Evolutionary conservation across 495 filamentous ascomycete genomes (phyloP).

Genomic region (Neurospora sp.): DNA sequence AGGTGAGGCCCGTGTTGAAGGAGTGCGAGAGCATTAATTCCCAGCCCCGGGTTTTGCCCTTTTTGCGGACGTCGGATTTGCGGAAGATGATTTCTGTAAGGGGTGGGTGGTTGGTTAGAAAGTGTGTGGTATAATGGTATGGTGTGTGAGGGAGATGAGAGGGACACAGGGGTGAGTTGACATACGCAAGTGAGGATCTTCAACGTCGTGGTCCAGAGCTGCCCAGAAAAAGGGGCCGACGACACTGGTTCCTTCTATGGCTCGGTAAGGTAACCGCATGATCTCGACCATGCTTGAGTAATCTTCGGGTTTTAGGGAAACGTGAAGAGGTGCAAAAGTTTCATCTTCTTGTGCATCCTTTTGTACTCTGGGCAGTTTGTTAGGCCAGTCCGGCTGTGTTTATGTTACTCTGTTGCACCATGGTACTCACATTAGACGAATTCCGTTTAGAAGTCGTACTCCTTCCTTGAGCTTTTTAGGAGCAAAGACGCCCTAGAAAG

Average conservation of each 20-base stretch:
- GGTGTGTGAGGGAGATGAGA: not conserved
- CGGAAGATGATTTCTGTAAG: constrained; percentile 41
- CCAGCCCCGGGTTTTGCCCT: constrained; percentile 47
- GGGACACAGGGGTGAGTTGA: not conserved
- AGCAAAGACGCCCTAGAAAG: constrained; percentile 37
- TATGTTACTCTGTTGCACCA: not conserved
- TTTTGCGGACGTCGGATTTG: constrained; percentile 49
- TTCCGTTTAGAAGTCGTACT: constrained; percentile 30
- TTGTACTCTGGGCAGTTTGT: constrained; percentile 32
- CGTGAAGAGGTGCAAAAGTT: constrained; percentile 39
- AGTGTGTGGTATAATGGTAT: not conserved
- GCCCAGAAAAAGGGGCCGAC: constrained; percentile 51
- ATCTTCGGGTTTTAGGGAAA: constrained; percentile 29
- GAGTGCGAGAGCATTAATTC: constrained; percentile 49
- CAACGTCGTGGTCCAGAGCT: constrained; percentile 40
- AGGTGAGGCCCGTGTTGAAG: constrained; percentile 39
- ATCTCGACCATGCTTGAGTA: constrained; percentile 35
- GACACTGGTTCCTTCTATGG: constrained; percentile 39
- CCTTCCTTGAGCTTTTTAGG: constrained; percentile 30
- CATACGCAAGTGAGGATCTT: constrained; percentile 42
- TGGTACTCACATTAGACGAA: constrained; percentile 39
- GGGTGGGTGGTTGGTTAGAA: not conserved
- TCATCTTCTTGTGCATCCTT: constrained; percentile 38
- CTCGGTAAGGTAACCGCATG: constrained; percentile 39
- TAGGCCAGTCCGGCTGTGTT: not conserved